Percentiles rank a stretch among this genome's conserved stretches.
phyloP scores from a whole-genome alignment of 208 protist species.

The Leishmania lainsoni region DNA sequence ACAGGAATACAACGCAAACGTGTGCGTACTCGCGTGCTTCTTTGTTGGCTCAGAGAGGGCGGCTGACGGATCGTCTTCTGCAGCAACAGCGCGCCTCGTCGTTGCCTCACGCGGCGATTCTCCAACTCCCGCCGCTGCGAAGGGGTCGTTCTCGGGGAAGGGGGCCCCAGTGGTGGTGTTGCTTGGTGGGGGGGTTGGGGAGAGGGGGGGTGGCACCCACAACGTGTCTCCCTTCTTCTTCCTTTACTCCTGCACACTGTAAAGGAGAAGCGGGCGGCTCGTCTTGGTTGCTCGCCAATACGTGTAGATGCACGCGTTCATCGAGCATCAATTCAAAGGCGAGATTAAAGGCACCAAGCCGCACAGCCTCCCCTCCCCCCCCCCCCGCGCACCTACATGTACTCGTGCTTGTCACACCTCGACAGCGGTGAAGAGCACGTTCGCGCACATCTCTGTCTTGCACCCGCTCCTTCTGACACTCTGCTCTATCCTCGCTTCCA shows the following conservation, averaged over 20 bases:
- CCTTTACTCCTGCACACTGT: neutral
- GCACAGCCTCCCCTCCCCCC: neutral
- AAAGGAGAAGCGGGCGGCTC: too few species aligned
- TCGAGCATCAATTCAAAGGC: neutral
- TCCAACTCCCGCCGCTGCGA: neutral
- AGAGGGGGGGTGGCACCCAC: neutral
- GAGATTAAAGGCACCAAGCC: neutral
- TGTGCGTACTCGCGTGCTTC: too few species aligned
- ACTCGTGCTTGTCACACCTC: neutral
- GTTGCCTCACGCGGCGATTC: neutral
- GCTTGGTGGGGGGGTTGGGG: neutral
- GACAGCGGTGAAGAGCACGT: neutral
- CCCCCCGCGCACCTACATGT: neutral
- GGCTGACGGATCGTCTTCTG: neutral
- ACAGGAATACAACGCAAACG: too few species aligned
- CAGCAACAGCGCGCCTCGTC: neutral
- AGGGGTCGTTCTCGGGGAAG: too few species aligned
- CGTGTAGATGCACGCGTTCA: neutral
- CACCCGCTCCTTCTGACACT: too few species aligned
- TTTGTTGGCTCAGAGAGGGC: neutral
- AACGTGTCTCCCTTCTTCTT: neutral
- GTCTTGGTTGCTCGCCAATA: neutral
- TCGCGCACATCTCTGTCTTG: neutral
- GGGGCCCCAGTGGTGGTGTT: neutral
- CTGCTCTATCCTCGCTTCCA: neutral